These are phyloP conservation scores for Eimeria nieschulzi DNA, from an alignment of 169 alveolate genomes.

Conservation along the genomic window DNA sequence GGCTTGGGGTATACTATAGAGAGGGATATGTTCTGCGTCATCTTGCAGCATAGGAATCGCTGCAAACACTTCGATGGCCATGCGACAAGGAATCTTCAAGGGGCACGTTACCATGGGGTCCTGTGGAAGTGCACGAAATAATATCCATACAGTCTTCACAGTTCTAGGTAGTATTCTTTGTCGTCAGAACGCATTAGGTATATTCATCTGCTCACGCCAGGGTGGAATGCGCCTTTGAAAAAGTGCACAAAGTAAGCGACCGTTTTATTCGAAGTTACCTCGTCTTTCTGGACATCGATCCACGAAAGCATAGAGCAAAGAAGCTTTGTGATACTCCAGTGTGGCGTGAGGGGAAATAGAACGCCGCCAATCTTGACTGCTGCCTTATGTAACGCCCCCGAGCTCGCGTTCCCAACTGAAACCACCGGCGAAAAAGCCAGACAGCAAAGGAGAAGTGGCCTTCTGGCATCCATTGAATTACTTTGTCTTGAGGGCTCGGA, in stretches of 20 bases:
- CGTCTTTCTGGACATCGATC: conserved; percentile 54
- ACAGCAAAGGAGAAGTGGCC: conserved; percentile 48
- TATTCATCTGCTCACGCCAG: too few species aligned
- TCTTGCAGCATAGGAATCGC: conserved; percentile 53
- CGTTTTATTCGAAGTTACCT: not conserved
- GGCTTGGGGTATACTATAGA: conserved; percentile 23
- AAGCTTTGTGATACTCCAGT: conserved; percentile 31
- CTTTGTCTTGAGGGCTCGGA: not conserved
- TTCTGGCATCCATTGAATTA: not conserved
- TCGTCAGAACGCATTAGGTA: too few species aligned
- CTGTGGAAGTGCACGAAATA: not conserved
- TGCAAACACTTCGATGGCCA: conserved; percentile 46
- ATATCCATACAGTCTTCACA: too few species aligned
- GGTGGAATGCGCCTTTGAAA: too few species aligned
- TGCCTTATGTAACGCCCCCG: conserved; percentile 9
- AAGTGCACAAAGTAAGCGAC: too few species aligned
- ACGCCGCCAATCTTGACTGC: conserved; percentile 49
- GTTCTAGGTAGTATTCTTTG: too few species aligned
- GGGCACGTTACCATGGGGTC: conserved; percentile 71
- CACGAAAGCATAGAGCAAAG: conserved; percentile 42
- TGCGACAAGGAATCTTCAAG: conserved; percentile 49
- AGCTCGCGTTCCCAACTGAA: conserved; percentile 64
- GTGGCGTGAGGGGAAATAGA: conserved; percentile 45
- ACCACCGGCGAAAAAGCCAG: conserved; percentile 69
- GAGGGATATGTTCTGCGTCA: conserved; percentile 48